phyloP scores from a whole-genome alignment of 257 asterid genomes.

The Solanum ossicruentum region DNA sequence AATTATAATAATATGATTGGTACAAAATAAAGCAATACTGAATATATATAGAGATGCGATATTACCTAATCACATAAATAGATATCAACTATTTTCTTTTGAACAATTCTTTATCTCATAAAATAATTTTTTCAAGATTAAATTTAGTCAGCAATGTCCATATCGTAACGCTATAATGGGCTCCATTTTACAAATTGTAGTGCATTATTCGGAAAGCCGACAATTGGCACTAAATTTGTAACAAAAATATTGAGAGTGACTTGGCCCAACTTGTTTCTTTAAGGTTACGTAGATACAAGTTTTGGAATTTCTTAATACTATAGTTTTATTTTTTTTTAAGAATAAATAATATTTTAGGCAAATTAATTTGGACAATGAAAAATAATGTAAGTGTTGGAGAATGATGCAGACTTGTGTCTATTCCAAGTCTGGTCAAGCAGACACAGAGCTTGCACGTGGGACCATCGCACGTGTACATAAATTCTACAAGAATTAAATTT shows the following conservation, averaged over 20 bases:
- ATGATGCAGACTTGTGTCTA: constrained; percentile 48
- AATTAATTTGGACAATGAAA: neutral
- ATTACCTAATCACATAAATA: too few species aligned
- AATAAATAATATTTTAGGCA: neutral
- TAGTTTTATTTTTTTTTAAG: neutral
- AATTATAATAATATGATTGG: too few species aligned
- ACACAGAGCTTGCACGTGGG: constrained; percentile 62
- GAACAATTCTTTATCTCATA: neutral
- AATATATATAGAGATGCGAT: too few species aligned
- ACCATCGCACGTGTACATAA: constrained; percentile 63
- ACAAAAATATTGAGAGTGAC: neutral
- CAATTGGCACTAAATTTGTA: neutral
- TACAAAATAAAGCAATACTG: too few species aligned
- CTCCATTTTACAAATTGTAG: neutral
- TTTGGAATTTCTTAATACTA: neutral
- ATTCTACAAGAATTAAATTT: constrained; percentile 9
- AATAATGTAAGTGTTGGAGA: constrained; percentile 29
- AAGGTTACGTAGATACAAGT: neutral
- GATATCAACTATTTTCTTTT: neutral
- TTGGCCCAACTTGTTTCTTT: neutral
- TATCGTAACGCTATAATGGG: neutral
- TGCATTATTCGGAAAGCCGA: neutral
- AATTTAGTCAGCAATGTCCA: neutral
- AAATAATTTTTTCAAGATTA: neutral
- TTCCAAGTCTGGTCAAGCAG: constrained; percentile 44